phyloP scores from a whole-genome alignment of 257 asterid species.

The Misopates orontium region DNA sequence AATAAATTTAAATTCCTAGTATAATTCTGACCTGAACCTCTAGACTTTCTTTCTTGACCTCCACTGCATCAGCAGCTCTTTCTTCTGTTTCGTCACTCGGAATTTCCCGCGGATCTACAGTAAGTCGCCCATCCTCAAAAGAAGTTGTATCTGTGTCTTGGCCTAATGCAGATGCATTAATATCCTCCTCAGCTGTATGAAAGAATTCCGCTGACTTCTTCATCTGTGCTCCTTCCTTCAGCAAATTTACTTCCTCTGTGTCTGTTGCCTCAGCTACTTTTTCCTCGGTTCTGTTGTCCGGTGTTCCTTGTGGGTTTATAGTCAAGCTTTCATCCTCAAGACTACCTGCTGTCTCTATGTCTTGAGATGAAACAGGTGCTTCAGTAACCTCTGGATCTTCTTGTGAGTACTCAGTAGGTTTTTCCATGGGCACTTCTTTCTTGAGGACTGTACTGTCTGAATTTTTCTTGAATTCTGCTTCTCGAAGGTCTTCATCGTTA shows the following conservation, averaged over 20 bases:
- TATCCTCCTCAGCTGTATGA: background rate
- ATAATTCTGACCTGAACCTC: constrained; percentile 11
- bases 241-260: background rate
- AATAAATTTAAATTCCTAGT: background rate
- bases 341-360: background rate
- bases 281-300: constrained; percentile 2
- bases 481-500: constrained; percentile 4
- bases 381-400: background rate
- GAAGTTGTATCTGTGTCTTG: background rate
- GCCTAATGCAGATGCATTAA: background rate
- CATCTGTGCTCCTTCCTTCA: constrained; percentile 3
- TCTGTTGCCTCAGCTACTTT: constrained; percentile 8
- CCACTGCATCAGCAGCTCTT: background rate
- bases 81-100: background rate
- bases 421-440: constrained; percentile 3
- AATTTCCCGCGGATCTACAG: background rate
- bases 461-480: constrained; percentile 1
- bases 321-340: constrained; percentile 5
- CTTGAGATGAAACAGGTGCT: constrained; percentile 10
- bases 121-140: background rate
- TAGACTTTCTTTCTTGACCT: background rate
- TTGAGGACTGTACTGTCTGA: background rate
- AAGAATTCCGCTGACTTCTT: constrained; percentile 1
- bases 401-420: constrained; percentile 3
- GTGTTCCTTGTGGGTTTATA: constrained; percentile 4